Evolutionary conservation across 352 stramenopile species (phyloP), one percentile per base, ranked within the genome.

Genomic region (Peronospora destructor): DNA sequence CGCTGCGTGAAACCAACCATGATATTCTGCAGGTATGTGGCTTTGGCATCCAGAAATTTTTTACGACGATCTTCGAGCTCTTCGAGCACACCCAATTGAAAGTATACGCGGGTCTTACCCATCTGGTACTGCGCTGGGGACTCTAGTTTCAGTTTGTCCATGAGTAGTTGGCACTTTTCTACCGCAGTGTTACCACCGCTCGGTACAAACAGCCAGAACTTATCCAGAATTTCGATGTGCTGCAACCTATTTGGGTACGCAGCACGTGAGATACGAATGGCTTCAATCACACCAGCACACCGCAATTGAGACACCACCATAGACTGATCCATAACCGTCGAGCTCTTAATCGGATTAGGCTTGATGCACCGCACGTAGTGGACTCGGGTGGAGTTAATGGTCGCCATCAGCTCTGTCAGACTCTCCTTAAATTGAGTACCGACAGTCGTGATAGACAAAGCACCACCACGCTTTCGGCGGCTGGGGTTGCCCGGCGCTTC

Each of bases 351-450:
- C 64, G 97, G 85, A 71, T 99, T 99, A 0, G 97, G 96, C 76
- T 99, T 99, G 51, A 99, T 97, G 70, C 97, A 99, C 32, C 96
- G 85, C 41, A 99, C 95, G 59, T 99, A 99, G 61, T 99, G 96
- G 12, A 97, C 94, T 46, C 96, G 85, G 0, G 94, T 98, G 5
- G 73, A 73, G 56, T 97, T 88, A 26, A 99, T 93, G 30, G 90
- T 97, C n/a, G 77, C 85, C 60, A 99, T 96, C 37, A 99, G 75
- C 48, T 95, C 76, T 10, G 63, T 75, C 8, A 98, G 67, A 66
- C 95, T 96, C 40, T 91, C 79, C 45, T 94, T 94, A 68, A 99
- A 98, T 60, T 98, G 84, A 12, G 79, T 92, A 19, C 77, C 80
- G 35, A 91, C 80, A 10, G 72, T 93, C 11, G 68, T 74, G 37